Base-by-base conservation (phyloP, 371 early-diverging fungal species). In the Mortierella sp. region DNA sequence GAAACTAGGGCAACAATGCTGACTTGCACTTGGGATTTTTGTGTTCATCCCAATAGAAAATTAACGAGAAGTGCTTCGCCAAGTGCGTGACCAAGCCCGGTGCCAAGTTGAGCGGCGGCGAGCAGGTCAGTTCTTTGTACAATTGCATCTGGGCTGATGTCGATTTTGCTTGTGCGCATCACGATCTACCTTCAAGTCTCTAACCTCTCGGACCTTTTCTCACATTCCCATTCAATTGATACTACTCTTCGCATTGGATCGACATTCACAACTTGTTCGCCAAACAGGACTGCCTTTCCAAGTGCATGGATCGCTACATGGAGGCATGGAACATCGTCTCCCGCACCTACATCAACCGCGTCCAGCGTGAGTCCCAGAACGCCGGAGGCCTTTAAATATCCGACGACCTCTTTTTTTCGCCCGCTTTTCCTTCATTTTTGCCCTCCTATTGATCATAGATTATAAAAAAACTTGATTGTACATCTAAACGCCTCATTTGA, bases 221-320 rank as follows among this genome's bases (percentile, higher is more conserved):
- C 26, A 64, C 44, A 9, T 26, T 29, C 16, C 26, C 9, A 26
- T 19, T 13, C n/a, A 26, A 69, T 19, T 24, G 13, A 13, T 26
- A 13, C 16, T 40, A 66, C 76, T 10, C 7, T 37, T 7, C 22
- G 7, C 68, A 26, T 5, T 40, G n/a, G n/a, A 22, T n/a, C 34
- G 31, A 58, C 34, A 34, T 40, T 63, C 10, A 14, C 31, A 0
- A 63, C 11, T 19, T 50, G 5, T 44, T 65, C n/a, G 19, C 43
- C 48, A 29, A 65, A 61, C 72, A 92, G 87, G 91, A 90, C 50
- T 94, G 94, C 85, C 85, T 96, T 52, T 89, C 92, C 45, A 93
- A 94, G 88, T 96, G 96, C 89, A 94, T 94, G 91, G 95, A 95
- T 79, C 94, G 95, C 76, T 96, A 94, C 88, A 92, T 96, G 92